Evolutionary conservation across 2,329 filamentous ascomycete species (phyloP).

Genomic region (Helminthosporium solani): DNA sequence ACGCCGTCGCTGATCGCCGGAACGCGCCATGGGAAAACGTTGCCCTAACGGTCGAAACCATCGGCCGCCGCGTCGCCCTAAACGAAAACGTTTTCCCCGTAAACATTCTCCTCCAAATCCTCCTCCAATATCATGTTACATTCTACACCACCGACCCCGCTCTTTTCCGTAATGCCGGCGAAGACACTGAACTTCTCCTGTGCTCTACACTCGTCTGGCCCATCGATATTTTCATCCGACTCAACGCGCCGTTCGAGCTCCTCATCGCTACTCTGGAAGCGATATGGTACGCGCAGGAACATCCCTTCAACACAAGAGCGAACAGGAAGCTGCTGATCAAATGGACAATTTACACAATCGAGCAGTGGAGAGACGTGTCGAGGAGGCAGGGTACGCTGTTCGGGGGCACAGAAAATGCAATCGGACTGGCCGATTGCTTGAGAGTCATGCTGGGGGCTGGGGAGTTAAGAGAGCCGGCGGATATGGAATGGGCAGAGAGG

Average conservation of each 20-base stretch:
- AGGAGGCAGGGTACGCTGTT: slow-evolving; percentile 57
- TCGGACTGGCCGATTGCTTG: slow-evolving; percentile 41
- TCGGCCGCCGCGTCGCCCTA: slow-evolving; percentile 58
- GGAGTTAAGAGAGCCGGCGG: slow-evolving; percentile 39
- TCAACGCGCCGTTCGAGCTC: slow-evolving; percentile 62
- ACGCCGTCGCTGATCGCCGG: slow-evolving; percentile 51
- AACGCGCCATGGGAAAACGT: slow-evolving; percentile 69
- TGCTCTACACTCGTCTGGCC: slow-evolving; percentile 55
- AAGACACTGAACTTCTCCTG: slow-evolving; percentile 12
- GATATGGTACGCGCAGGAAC: slow-evolving; percentile 67
- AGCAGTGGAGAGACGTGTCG: slow-evolving; percentile 61
- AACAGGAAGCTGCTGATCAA: slow-evolving; percentile 59
- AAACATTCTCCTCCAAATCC: slow-evolving; percentile 39
- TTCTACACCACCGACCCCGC: slow-evolving; percentile 48
- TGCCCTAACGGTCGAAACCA: slow-evolving; percentile 58
- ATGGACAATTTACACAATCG: slow-evolving; percentile 62
- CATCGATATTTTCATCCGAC: slow-evolving; percentile 64
- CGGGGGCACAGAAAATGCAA: slow-evolving; percentile 60
- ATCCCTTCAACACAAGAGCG: slow-evolving; percentile 59
- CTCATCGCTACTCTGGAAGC: slow-evolving; percentile 63
- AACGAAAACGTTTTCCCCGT: slow-evolving; percentile 59
- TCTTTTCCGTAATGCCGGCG: slow-evolving; percentile 6
- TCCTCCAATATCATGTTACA: slow-evolving; percentile 48
- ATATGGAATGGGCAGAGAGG: slow-evolving; percentile 36
- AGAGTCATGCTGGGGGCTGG: slow-evolving; percentile 48